Base-by-base conservation (phyloP, 2,329 filamentous ascomycete species). In the Colletotrichum lentis region DNA sequence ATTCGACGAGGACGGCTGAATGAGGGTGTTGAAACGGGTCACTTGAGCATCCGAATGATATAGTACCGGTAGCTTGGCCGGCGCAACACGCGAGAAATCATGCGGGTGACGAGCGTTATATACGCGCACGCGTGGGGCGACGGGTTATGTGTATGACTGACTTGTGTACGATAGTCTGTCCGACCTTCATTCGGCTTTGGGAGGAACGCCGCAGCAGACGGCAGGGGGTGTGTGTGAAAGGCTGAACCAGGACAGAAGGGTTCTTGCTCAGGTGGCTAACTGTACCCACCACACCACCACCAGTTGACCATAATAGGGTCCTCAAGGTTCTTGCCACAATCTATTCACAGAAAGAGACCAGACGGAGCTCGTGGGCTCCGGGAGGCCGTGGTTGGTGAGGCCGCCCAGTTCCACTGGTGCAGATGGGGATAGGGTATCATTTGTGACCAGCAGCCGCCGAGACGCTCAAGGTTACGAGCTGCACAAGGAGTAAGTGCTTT, bases 301-400 rank as follows among this genome's bases (percentile, higher is more conserved):
- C 16, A 27, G 16, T 6, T 31, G 24, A 52, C 49, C 49, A 18
- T 1, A 12, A 6, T 16, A 35, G 27, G 49, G 27, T n/a, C 27
- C 27, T 52, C 49, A 52, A 52, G 49, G 49, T 52, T 52, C 49
- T 35, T 52, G 49, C n/a, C 10, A 35, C 5, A 52, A 18, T 12
- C 8, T 14, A 35, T 35, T 18, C 18, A 35, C 16, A 10, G 18
- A 50, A 31, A 12, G 6, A 52, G 8, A 35, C 49, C 5, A 12
- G 18, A n/a, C 16, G 27, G 20, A 20, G 18, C 22, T 27, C 18
- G 12, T 10, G 18, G 27, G 14, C 20, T 35, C 18, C 4, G 18
- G 14, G n/a, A 52, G 14, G 5, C 16, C 24, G n/a, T 20, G 24
- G 18, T 53, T 20, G 14, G 20, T 37, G 27, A 37, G 27, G 4